These are phyloP conservation scores for Stereum hirsutum DNA, from an alignment of 1,284 basidiomycete species.

Conservation along the genomic window DNA sequence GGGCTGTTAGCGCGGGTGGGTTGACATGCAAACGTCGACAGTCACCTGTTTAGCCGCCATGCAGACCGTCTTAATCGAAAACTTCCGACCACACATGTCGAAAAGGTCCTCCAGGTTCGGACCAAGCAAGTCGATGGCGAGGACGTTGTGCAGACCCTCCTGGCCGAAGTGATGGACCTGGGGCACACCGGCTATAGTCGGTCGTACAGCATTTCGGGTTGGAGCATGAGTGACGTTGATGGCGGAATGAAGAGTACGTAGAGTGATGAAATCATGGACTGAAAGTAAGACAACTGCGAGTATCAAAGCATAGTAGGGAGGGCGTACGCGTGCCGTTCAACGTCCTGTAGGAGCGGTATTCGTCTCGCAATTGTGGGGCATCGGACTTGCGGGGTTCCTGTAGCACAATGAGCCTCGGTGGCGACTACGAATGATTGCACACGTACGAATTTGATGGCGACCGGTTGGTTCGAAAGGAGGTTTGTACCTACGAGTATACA, in stretches of 20 bases:
- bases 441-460: conserved; percentile 96
- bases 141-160: conserved; percentile 94
- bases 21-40: neutral
- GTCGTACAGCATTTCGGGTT: conserved; percentile 1
- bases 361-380: conserved; percentile 94
- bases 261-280: neutral
- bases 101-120: conserved; percentile 96
- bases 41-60: conserved; percentile 94
- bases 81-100: conserved; percentile 98
- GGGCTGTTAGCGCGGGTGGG: neutral
- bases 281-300: conserved; percentile 1
- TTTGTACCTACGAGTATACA: conserved; percentile 75
- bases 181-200: conserved; percentile 86
- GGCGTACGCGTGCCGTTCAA: conserved; percentile 84
- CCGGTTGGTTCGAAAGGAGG: conserved; percentile 81
- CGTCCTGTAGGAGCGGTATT: conserved; percentile 96
- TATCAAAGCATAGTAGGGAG: neutral
- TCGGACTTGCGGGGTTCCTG: conserved; percentile 98
- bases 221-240: neutral
- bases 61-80: conserved; percentile 94
- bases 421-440: conserved; percentile 1
- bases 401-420: conserved; percentile 4
- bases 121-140: conserved; percentile 95
- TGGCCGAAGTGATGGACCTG: conserved; percentile 99
- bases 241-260: neutral